Evolutionary conservation across 192 early-diverging fungal genomes (phyloP), one percentile per base, ranked within the genome.

Genomic region (Backusella australiensis): DNA sequence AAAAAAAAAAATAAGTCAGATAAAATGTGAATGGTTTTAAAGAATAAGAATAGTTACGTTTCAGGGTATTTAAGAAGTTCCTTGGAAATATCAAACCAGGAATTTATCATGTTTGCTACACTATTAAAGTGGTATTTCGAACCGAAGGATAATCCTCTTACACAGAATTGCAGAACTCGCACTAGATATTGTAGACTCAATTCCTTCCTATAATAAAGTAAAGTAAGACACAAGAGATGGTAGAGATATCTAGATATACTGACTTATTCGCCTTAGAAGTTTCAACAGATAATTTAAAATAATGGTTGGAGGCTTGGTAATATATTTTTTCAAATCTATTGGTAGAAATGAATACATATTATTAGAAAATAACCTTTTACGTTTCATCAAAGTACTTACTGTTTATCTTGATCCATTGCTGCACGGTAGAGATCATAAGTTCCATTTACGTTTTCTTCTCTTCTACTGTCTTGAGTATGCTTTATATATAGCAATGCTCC

Each of bases 71-170:
- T 44, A 44, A 53, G 34, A 34, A 69, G 15, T 6, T 81, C 78
- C 7, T 90, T 94, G n/a, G 53, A 56, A 75, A 93, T 81, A 41
- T 94, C 91, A 12, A 98, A 80, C 95, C 95, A 98, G 6, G 94
- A 80, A 0, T 95, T 97, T 71, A 98, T 79, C 17, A 98, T 81
- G 6, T 93, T 84, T 8, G 97, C 95, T 75, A 98, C 75, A 6
- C 93, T 92, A 76, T 96, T 91, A 79, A 94, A 96, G 44, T 96
- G 88, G 69, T 93, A 97, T 52, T 90, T 87, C 3, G 91, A 86
- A 11, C 97, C 94, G 38, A 83, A 79, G 35, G 85, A 78, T 12
- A 98, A 75, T 0, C 95, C 78, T 46, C 77, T 80, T n/a, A 9
- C 8, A 21, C n/a, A 56, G 21, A 56, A 56, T 56, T 23, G 53